Percentiles rank a stretch among this genome's conserved stretches.
These are phyloP conservation scores for Phylloporus arenicola DNA, from an alignment of 768 basidiomycete species.

Conservation along the genomic window DNA sequence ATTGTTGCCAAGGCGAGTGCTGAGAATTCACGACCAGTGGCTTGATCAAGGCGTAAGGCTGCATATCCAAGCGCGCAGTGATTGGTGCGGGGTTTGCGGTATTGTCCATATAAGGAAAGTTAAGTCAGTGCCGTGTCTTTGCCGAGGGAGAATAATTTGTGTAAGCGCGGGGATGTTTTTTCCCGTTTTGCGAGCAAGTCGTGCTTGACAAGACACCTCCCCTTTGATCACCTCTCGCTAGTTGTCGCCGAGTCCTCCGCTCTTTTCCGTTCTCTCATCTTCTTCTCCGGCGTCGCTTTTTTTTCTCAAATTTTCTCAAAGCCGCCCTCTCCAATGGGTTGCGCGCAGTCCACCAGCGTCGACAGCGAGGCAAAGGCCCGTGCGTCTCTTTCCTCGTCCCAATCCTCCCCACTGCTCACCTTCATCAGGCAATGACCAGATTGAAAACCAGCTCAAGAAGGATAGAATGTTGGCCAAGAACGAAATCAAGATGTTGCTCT, in stretches of 20 bases:
- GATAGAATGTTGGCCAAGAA: constrained; percentile 88
- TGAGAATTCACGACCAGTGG: too few species aligned
- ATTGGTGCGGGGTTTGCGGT: constrained; percentile 11
- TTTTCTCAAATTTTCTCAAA: constrained; percentile 7
- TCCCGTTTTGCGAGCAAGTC: constrained; percentile 6
- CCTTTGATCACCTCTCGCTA: constrained; percentile 23
- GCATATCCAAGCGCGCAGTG: neutral
- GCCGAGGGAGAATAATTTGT: constrained; percentile 19
- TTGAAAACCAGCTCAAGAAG: constrained; percentile 86
- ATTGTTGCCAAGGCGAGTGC: neutral
- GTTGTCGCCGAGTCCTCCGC: constrained; percentile 22
- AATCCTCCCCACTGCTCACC: neutral
- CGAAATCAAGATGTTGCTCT: constrained; percentile 92
- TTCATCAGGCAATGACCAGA: constrained; percentile 80
- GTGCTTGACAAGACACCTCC: neutral
- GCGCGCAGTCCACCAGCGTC: constrained; percentile 61
- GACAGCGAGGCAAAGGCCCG: constrained; percentile 82
- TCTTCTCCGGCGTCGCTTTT: constrained; percentile 4
- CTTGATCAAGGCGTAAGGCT: neutral
- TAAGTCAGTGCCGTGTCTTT: constrained; percentile 11
- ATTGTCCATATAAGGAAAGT: constrained; percentile 11
- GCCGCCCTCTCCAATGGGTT: constrained; percentile 52
- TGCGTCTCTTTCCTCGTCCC: constrained; percentile 36
- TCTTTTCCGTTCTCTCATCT: constrained; percentile 16
- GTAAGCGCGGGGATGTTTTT: constrained; percentile 10